These are phyloP conservation scores for Vigna nakashimae DNA, from an alignment of 306 rosid species.

Conservation along the genomic window DNA sequence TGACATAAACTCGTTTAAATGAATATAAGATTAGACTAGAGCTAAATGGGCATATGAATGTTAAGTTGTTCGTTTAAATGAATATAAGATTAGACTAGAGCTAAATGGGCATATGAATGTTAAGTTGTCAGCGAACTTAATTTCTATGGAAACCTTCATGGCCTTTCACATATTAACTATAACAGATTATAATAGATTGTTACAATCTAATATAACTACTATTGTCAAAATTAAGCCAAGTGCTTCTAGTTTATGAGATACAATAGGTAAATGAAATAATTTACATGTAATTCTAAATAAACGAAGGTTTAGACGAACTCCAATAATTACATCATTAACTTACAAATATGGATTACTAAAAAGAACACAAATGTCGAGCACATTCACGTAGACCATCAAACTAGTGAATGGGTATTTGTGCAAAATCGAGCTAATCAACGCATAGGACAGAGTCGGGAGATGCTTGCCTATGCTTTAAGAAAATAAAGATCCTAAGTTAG, in stretches of 20 bases:
- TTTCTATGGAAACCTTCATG: not conserved
- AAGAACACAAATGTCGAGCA: constrained; percentile 59
- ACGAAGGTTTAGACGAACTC: constrained; percentile 49
- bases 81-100: too few relatives aligned
- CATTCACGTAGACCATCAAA: constrained; percentile 62
- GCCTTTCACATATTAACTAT: not conserved
- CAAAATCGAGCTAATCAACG: constrained; percentile 65
- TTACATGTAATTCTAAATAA: constrained; percentile 50
- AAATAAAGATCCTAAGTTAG: constrained; percentile 79
- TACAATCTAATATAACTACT: constrained; percentile 31
- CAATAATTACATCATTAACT: constrained; percentile 81
- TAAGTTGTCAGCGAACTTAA: not conserved
- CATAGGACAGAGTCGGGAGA: constrained; percentile 54
- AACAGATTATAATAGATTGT: not conserved
- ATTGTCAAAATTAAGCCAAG: constrained; percentile 33
- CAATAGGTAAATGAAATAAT: constrained; percentile 46
- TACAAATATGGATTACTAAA: constrained; percentile 65
- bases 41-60: not conserved
- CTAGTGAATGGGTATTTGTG: constrained; percentile 71
- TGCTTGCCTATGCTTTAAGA: constrained; percentile 70
- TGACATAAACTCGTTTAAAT: too few relatives aligned
- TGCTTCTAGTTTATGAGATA: constrained; percentile 23
- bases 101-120: not conserved
- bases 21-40: too few relatives aligned
- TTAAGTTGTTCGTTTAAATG: not conserved